Base-by-base conservation (phyloP, 2,329 filamentous ascomycete species). In the Coniochaeta ligniaria region DNA sequence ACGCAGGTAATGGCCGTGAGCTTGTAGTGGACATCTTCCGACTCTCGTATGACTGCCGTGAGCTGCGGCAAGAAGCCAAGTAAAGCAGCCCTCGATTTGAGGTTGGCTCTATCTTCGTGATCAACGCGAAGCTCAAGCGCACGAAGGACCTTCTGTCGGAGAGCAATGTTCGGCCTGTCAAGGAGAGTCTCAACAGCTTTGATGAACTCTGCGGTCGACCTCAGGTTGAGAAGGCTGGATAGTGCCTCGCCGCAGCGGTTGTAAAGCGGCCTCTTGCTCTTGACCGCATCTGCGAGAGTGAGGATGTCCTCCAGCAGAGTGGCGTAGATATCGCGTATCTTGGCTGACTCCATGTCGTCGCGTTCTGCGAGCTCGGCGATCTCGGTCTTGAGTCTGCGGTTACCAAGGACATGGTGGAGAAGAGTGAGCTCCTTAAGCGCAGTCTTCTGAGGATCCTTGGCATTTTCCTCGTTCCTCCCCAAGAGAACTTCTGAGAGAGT, bases 131-230 rank as follows among this genome's bases (percentile, higher is more conserved):
- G 80, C 70, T 96, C 91, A 22, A 99, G 83, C 1, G 94, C 90
- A 62, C 83, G 88, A 63, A 94, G 84, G 57, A 92, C 91, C 75
- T 91, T 93, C 65, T 89, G 87, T 1, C 90, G 89, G 58, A 94
- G 80, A 57, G 90, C 85, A 66, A 91, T 82, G 64, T 92, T 87
- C 6, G 90, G 86, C 57, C 88, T 85, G 65, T 90, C 84, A 38
- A 98, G 84, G 33, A 99, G 80, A 31, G 86, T 85, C 70, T 96
- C 91, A 45, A 96, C 89, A 11, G 92, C 90, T 71, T 91, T 91
- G 72, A 98, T 86, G 73, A 98, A 95, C 74, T 97, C 92, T 59
- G 86, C 82, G 3, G 94, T 92, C 0, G 93, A 94, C 47, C 96
- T 81, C 7, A 97, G 83, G 64, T 91, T 89, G 58, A 99, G 81